Conservation (phyloP, 495 filamentous ascomycete species). For the Thermothielavioides terrestris region DNA sequence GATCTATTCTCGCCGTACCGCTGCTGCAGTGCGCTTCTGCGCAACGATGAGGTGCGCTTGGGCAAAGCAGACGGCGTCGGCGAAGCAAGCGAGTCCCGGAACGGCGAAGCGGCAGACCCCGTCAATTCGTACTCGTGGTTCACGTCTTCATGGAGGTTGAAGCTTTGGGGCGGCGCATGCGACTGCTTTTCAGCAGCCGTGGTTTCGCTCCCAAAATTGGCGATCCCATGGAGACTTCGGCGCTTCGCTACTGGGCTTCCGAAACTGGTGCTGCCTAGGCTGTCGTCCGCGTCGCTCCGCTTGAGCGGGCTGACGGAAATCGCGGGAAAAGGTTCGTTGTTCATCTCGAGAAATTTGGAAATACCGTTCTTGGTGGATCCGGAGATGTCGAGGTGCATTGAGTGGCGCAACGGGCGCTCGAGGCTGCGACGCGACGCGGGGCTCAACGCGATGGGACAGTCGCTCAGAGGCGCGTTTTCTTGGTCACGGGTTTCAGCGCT, state of each 20-base stretch:
- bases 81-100: slow-evolving; percentile 25
- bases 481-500: slow-evolving; percentile 34
- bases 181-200: slow-evolving; percentile 65
- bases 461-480: slow-evolving; percentile 44
- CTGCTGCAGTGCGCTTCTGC: slow-evolving; percentile 81
- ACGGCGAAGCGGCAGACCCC: slow-evolving; percentile 16
- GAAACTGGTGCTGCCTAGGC: slow-evolving; percentile 64
- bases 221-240: slow-evolving; percentile 65
- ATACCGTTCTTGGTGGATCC: slow-evolving; percentile 41
- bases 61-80: slow-evolving; percentile 28
- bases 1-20: slow-evolving; percentile 55
- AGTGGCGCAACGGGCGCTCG: slow-evolving; percentile 38
- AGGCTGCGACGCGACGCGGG: slow-evolving; percentile 35
- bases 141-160: slow-evolving; percentile 40
- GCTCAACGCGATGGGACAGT: slow-evolving; percentile 28
- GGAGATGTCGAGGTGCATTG: slow-evolving; percentile 40
- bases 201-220: slow-evolving; percentile 48
- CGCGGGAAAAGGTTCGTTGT: slow-evolving; percentile 34
- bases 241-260: slow-evolving; percentile 82
- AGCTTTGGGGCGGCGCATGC: slow-evolving; percentile 25
- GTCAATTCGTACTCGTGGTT: slow-evolving; percentile 38
- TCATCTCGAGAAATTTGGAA: slow-evolving; percentile 36
- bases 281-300: slow-evolving; percentile 84
- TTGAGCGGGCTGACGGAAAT: slow-evolving; percentile 79
- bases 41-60: slow-evolving; percentile 59